A percentile compares a stretch with the other conserved stretches of the same genome.
Evolutionary conservation across 2,329 filamentous ascomycete genomes (phyloP).

Genomic region (Helotiales sp.): DNA sequence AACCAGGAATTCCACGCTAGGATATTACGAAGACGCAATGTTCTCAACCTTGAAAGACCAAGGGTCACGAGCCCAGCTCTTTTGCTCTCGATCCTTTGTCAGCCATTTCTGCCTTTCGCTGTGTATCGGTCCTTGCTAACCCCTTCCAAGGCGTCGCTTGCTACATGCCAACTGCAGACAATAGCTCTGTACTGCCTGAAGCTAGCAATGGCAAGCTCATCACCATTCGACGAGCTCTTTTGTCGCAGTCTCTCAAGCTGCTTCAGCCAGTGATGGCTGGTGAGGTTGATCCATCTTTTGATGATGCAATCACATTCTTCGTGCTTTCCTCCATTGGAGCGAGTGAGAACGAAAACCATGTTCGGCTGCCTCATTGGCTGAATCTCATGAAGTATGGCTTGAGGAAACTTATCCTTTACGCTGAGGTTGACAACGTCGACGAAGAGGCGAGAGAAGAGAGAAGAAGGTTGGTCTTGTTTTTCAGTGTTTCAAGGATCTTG

Average conservation of each 20-base stretch:
- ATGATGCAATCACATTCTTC: conserved; percentile 1
- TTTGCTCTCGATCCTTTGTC: background rate
- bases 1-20: conserved; percentile 4
- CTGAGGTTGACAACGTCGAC: background rate
- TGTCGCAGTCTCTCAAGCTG: background rate
- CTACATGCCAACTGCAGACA: background rate
- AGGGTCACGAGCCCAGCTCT: background rate
- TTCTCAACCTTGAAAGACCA: background rate
- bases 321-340: background rate
- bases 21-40: background rate
- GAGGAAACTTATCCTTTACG: background rate
- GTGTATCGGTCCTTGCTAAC: background rate
- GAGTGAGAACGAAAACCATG: background rate
- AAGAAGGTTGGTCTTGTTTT: background rate
- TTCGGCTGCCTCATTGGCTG: background rate
- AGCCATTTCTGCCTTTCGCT: background rate
- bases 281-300: background rate
- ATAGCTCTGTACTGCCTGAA: background rate
- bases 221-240: background rate
- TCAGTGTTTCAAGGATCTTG: too few species aligned
- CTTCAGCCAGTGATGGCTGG: background rate
- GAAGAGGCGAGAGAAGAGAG: conserved; percentile 11
- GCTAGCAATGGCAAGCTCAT: background rate
- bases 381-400: background rate
- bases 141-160: background rate